phyloP scores from a whole-genome alignment of 306 rosid species.

The Medicago lupulina region DNA sequence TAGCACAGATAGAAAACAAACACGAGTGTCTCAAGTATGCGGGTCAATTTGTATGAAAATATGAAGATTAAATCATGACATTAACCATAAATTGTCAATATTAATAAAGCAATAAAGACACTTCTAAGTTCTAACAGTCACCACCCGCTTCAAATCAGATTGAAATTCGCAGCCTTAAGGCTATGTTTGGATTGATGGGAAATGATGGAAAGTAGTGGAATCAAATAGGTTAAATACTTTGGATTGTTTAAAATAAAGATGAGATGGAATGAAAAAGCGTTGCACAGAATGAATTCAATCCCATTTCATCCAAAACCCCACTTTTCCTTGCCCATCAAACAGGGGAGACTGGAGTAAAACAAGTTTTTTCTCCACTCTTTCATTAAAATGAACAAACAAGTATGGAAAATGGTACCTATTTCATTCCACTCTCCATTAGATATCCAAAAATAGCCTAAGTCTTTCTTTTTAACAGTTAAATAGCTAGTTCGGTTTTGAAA shows the following conservation, averaged over 20 bases:
- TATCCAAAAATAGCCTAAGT: neutral
- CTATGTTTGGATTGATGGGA: no score
- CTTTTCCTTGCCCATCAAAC: neutral
- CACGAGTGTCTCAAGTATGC: neutral
- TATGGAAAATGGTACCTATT: neutral
- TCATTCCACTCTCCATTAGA: neutral
- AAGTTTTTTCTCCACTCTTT: neutral
- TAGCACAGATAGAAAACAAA: neutral
- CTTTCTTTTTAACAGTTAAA: slow-evolving; percentile 3
- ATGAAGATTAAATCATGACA: neutral
- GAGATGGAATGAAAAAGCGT: neutral
- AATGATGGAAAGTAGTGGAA: no score
- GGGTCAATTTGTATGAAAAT: neutral
- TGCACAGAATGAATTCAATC: neutral
- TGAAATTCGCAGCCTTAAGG: no score
- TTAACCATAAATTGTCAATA: neutral
- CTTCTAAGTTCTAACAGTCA: no score
- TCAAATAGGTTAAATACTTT: neutral
- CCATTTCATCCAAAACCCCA: neutral
- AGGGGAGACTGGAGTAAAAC: neutral
- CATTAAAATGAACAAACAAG: neutral
- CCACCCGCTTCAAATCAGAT: neutral
- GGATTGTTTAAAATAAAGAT: neutral
- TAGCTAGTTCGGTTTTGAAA: neutral
- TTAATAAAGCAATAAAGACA: neutral